Base-by-base conservation (phyloP, 2,329 filamentous ascomycete genomes). In the Talaromyces sp. region DNA sequence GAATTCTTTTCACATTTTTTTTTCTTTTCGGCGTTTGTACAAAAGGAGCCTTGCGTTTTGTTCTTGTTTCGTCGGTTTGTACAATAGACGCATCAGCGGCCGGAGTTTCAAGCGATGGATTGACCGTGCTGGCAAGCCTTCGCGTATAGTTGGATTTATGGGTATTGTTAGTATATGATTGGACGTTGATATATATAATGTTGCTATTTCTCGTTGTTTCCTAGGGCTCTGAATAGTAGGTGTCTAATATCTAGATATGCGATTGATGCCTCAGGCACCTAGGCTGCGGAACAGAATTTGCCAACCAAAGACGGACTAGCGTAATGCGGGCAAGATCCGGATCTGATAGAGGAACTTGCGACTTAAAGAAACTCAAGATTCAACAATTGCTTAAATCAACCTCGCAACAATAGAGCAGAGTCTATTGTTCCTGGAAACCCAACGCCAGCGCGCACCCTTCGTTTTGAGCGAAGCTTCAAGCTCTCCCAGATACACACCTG, bases 41-140 rank as follows among this genome's bases (percentile, higher is more conserved):
- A 62, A 22, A 54, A 17, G 47, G 47, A 53, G 34, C 31, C n/a
- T 19, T 60, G n/a, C 27, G 22, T 34, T 31, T 62, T 54, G 47
- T 29, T 22, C 17, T 56, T 36, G 29, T 56, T 56, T 15, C 22
- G 36, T 51, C 49, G 19, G 17, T 34, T 19, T 62, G 60, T 62
- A 62, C 36, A 62, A 19, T 62, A 62, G 47, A 62, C 60, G 60
- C 60, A 62, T 62, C 36, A 62, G 60, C 60, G 59, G 60, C 59
- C 36, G 60, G 60, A 62, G 60, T 62, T 62, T 61, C 45, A 38
- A 53, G 59, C 19, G 58, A 25, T 36, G 47, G 36, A 40, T 62
- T 62, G 45, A 62, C 58, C 25, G 58, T 45, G 40, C 40, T 60
- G 58, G 58, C 47, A 54, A 62, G 59, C 59, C 22, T 53, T 51